phyloP scores from a whole-genome alignment of 2,329 filamentous ascomycete species.

The Apiospora arundinis region DNA sequence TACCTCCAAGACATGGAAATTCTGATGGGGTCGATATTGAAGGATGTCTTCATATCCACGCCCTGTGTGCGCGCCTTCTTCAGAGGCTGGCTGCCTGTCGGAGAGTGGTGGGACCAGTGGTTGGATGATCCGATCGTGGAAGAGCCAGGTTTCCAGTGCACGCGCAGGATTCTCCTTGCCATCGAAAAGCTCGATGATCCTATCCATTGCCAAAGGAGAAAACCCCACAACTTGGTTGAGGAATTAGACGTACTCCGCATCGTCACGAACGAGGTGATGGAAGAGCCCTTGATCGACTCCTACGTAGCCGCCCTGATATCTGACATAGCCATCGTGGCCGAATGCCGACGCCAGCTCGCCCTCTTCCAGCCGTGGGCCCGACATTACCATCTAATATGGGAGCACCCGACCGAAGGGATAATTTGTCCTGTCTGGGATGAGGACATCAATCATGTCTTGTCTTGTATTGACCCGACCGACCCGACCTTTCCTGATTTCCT shows the following conservation, averaged over 20 bases:
- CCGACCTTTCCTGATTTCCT: not conserved
- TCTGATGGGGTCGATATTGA: not conserved
- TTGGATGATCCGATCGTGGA: not conserved
- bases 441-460: not conserved
- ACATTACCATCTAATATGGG: not conserved
- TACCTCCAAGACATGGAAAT: not conserved
- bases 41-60: not conserved
- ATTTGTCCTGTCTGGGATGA: not conserved
- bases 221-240: not conserved
- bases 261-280: not conserved
- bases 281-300: not conserved
- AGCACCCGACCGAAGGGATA: not conserved
- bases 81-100: not conserved
- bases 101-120: not conserved
- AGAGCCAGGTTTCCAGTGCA: too few relatives aligned
- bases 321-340: not conserved
- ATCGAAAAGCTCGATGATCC: not conserved
- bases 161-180: too few relatives aligned
- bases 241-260: not conserved
- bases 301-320: not conserved
- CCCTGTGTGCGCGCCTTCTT: not conserved
- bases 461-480: too few relatives aligned
- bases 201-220: not conserved
- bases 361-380: constrained; percentile 17
- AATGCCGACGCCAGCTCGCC: constrained; percentile 12